A percentile compares a stretch with the other conserved stretches of the same genome.
phyloP scores from a whole-genome alignment of 108 stramenopile genomes.

The Nitzschia palea region DNA sequence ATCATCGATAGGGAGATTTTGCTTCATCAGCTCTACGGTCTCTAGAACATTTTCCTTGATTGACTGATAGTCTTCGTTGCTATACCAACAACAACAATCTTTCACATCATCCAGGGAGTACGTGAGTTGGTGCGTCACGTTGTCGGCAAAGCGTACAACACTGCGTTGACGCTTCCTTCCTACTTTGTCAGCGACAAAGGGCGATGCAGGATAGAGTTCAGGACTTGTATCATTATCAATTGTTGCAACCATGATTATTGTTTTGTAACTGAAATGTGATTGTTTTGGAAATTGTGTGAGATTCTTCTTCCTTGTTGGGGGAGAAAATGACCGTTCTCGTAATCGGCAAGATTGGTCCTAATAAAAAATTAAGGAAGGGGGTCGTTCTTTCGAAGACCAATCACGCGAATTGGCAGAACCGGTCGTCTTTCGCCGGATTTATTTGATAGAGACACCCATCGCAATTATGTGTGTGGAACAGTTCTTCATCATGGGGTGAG shows the following conservation, averaged over 20 bases:
- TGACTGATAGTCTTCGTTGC: neutral
- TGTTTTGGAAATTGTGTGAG: neutral
- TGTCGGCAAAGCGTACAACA: neutral
- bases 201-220: neutral
- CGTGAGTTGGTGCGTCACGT: neutral
- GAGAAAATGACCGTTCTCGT: neutral
- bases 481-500: too few relatives aligned
- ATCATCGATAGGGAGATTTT: neutral
- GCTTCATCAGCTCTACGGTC: slow-evolving; percentile 1
- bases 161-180: neutral
- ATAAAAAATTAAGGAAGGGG: too few relatives aligned
- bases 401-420: too few relatives aligned
- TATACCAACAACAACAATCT: slow-evolving; percentile 6
- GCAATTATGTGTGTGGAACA: too few relatives aligned
- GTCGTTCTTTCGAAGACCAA: too few relatives aligned
- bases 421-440: too few relatives aligned
- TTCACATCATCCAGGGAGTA: slow-evolving; percentile 1
- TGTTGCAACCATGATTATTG: neutral
- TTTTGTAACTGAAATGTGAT: neutral
- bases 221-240: neutral
- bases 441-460: too few relatives aligned
- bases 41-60: neutral
- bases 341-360: too few relatives aligned
- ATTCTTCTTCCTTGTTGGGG: neutral
- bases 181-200: neutral